These are phyloP conservation scores for Spinellus fusiger DNA, from an alignment of 192 early-diverging fungal species.

Conservation along the genomic window DNA sequence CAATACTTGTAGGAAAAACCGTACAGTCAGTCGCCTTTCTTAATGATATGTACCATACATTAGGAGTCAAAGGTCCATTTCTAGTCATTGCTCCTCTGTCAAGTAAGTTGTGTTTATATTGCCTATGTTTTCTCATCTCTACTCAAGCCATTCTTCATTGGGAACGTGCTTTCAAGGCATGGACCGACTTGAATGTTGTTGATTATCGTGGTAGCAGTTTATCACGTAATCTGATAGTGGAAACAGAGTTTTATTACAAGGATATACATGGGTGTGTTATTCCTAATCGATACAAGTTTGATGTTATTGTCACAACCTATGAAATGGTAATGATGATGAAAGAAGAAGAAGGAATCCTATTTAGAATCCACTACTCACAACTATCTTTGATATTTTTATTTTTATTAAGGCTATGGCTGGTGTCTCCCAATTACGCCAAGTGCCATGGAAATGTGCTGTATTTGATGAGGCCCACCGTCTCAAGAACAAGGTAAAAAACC, in stretches of 20 bases:
- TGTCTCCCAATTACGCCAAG: constrained; percentile 60
- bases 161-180: constrained; percentile 67
- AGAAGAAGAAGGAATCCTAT: neutral
- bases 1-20: constrained; percentile 57
- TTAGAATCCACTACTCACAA: neutral
- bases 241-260: constrained; percentile 76
- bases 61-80: constrained; percentile 68
- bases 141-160: constrained; percentile 42
- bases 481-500: constrained; percentile 61
- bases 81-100: constrained; percentile 59
- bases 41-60: constrained; percentile 55
- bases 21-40: constrained; percentile 76
- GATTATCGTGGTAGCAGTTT: constrained; percentile 66
- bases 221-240: constrained; percentile 70
- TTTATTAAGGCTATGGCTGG: constrained; percentile 40
- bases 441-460: constrained; percentile 66
- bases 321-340: constrained; percentile 45
- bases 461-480: constrained; percentile 85
- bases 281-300: constrained; percentile 51
- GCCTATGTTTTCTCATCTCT: neutral
- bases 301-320: constrained; percentile 58
- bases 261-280: constrained; percentile 44
- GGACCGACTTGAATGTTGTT: constrained; percentile 69
- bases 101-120: constrained; percentile 15
- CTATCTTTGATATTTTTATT: constrained; percentile 17